Evolutionary conservation across 208 protist genomes (phyloP).

Genomic region (Acanthamoeba castellanii): DNA sequence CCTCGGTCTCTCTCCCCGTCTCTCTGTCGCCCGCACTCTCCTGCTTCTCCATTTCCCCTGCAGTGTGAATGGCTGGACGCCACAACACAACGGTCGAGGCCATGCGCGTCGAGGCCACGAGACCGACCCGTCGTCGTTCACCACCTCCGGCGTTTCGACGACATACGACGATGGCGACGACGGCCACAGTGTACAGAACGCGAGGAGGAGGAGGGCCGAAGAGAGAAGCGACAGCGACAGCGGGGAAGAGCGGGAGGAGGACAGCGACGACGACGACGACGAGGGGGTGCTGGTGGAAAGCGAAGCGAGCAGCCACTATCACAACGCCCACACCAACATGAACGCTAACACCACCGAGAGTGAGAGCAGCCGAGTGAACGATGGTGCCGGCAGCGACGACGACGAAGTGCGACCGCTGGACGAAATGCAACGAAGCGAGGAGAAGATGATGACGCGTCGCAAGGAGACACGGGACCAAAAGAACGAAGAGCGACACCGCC

Average conservation of each 20-base stretch:
- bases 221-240: background rate
- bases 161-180: background rate
- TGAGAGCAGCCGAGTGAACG: background rate
- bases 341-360: background rate
- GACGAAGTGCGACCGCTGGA: constrained; percentile 15
- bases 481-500: background rate
- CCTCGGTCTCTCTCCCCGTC: background rate
- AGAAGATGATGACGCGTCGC: background rate
- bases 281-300: background rate
- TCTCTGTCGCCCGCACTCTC: background rate
- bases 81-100: background rate
- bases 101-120: background rate
- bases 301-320: background rate
- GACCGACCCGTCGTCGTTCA: background rate
- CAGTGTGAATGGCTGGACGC: background rate
- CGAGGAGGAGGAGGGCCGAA: background rate
- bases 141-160: background rate
- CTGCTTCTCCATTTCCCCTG: background rate
- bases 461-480: background rate
- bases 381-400: background rate
- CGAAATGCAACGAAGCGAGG: constrained; percentile 37
- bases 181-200: background rate
- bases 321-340: background rate
- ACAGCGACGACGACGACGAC: background rate
- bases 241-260: background rate